These are phyloP conservation scores for Acer negundo DNA, from an alignment of 345 rosid genomes.

Conservation along the genomic window DNA sequence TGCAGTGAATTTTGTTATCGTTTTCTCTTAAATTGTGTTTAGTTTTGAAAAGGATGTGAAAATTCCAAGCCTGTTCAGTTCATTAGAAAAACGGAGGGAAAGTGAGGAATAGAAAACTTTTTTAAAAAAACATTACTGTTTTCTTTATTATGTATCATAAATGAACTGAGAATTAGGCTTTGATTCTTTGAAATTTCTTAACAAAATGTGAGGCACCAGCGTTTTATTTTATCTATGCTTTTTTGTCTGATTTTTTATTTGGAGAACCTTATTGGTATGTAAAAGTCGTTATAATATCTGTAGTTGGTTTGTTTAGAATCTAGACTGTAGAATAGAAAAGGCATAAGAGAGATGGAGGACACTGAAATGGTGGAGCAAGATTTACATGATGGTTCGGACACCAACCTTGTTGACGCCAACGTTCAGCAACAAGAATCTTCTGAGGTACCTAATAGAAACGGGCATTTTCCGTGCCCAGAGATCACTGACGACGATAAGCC, in stretches of 20 bases:
- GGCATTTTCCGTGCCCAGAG: conserved; percentile 22
- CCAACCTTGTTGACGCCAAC: conserved; percentile 32
- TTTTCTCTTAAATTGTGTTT: not conserved
- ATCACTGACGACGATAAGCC: conserved; percentile 31
- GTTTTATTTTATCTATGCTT: not conserved
- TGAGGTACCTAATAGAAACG: conserved; percentile 27
- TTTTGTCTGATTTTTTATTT: too few species aligned
- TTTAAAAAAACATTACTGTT: not conserved
- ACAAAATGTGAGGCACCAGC: not conserved
- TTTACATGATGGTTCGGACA: conserved; percentile 30
- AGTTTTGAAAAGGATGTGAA: too few species aligned
- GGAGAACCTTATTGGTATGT: not conserved
- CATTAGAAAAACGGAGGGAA: not conserved
- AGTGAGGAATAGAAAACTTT: not conserved
- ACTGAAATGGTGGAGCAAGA: conserved; percentile 45
- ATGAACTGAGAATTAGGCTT: conserved; percentile 19
- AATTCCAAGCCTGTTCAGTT: not conserved
- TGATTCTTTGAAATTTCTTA: conserved; percentile 1
- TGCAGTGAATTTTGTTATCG: not conserved
- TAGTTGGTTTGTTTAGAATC: not conserved
- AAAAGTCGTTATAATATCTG: not conserved
- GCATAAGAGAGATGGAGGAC: conserved; percentile 48
- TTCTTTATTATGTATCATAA: not conserved
- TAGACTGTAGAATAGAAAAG: conserved; percentile 19
- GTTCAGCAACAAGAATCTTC: conserved; percentile 31